These are phyloP conservation scores for Inonotus obliquus DNA, from an alignment of 1,284 basidiomycete genomes.

Conservation along the genomic window DNA sequence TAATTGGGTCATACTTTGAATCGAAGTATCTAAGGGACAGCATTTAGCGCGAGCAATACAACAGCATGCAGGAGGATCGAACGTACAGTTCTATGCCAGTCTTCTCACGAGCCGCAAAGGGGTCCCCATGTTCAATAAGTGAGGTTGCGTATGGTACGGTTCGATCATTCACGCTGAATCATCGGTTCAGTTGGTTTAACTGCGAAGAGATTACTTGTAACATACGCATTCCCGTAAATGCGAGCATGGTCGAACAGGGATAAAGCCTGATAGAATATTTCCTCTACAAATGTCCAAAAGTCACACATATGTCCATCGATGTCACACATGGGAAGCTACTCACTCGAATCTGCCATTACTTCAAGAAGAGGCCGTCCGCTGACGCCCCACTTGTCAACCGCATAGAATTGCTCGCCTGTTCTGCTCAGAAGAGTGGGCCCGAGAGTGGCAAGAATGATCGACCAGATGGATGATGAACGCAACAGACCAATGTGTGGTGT, in stretches of 20 bases:
- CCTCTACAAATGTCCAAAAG: slow-evolving; percentile 41
- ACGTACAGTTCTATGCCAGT: slow-evolving; percentile 63
- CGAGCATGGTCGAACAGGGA: slow-evolving; percentile 62
- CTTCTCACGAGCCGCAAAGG: slow-evolving; percentile 53
- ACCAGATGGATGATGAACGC: slow-evolving; percentile 56
- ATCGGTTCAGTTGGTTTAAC: neutral
- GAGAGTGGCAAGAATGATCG: slow-evolving; percentile 49
- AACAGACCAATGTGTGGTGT: slow-evolving; percentile 77
- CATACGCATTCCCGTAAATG: slow-evolving; percentile 83
- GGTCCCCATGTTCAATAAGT: slow-evolving; percentile 66
- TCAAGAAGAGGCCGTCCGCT: slow-evolving; percentile 70
- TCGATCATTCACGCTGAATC: slow-evolving; percentile 56
- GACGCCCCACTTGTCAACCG: slow-evolving; percentile 68
- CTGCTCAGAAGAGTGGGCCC: slow-evolving; percentile 77
- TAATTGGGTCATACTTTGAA: slow-evolving; percentile 24
- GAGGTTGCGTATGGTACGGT: slow-evolving; percentile 84
- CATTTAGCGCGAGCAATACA: neutral
- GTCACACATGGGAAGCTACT: slow-evolving; percentile 22
- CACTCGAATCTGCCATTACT: slow-evolving; percentile 83
- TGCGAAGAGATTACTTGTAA: slow-evolving; percentile 17
- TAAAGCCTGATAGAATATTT: slow-evolving; percentile 76
- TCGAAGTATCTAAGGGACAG: slow-evolving; percentile 22
- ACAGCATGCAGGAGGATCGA: neutral
- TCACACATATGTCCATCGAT: neutral
- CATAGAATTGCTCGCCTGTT: slow-evolving; percentile 81